phyloP scores from a whole-genome alignment of 2,329 filamentous ascomycete species.

The Chalaropsis ovoidea region DNA sequence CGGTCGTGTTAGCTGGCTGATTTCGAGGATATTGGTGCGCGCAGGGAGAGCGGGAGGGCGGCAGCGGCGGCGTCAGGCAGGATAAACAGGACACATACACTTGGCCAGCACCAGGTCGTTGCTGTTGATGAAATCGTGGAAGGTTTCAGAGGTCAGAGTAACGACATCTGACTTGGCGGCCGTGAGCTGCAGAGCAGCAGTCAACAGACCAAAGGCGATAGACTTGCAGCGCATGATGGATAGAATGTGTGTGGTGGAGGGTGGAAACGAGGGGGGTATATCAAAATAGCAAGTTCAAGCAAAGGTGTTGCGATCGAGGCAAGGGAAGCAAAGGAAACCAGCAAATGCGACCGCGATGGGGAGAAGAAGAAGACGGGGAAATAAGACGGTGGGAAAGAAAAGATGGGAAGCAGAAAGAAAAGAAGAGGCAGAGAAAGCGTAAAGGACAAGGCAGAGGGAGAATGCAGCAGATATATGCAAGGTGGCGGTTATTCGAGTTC shows the following conservation, averaged over 20 bases:
- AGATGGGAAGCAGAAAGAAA: constrained; percentile 24
- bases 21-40: not conserved
- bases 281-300: constrained; percentile 5
- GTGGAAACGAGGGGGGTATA: constrained; percentile 16
- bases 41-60: not conserved
- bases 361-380: constrained; percentile 10
- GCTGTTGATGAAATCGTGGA: constrained; percentile 72
- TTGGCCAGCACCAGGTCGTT: constrained; percentile 89
- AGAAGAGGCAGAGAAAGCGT: constrained; percentile 24
- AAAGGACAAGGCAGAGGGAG: constrained; percentile 21
- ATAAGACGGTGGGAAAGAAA: constrained; percentile 17
- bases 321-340: constrained; percentile 19
- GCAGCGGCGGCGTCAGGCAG: not conserved
- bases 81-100: constrained; percentile 49
- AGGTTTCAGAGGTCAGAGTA: constrained; percentile 75
- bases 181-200: constrained; percentile 49
- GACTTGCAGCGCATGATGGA: constrained; percentile 42
- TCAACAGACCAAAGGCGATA: constrained; percentile 45
- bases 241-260: constrained; percentile 21
- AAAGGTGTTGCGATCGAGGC: constrained; percentile 17
- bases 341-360: constrained; percentile 18
- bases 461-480: constrained; percentile 28
- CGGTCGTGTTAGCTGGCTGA: not conserved
- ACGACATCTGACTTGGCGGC: constrained; percentile 67
- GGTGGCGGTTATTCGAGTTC: constrained; percentile 21